Evolutionary conservation across 345 rosid species (phyloP), one percentile per base, ranked within the genome.

Genomic region (Rhodamnia rubescens): DNA sequence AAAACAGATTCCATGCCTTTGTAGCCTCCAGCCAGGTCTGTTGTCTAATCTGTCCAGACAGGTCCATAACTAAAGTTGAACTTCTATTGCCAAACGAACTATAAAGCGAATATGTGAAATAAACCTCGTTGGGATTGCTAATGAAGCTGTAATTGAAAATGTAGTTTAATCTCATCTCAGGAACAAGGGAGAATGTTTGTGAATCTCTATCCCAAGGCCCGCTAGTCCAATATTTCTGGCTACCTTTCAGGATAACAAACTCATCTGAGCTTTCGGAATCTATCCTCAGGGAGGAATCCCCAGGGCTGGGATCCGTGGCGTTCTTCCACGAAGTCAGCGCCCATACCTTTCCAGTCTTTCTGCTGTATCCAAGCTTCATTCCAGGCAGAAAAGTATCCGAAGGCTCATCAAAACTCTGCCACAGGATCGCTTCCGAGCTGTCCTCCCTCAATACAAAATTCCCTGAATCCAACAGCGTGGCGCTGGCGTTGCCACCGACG

Each of bases 321-420:
- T 18, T 49, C 11, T n/a, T 27, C 78, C 85, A 84, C 7, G 85
- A 29, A 0, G 80, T 84, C 11, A 84, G 80, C 40, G 20, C 32
- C 85, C 85, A 84, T 14, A 0, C 21, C 36, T 59, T 84, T 84
- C 47, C 27, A 11, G 85, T 59, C 80, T 44, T 47, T 8, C 50
- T 1, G 22, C 24, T 69, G 13, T 81, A 84, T 47, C 94, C 90
- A 85, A 44, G 87, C 53, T 90, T 92, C 94, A 91, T 92, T 54
- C 87, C 93, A 6, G 90, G 90, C 27, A 92, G 83, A 58, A 91
- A 24, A 24, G 90, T 91, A 83, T 90, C 88, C 1, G 90, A 87
- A 21, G 92, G 92, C 18, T 86, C 4, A 83, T 91, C 94, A 56
- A 92, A 92, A 83, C 96, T 93, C 86, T 93, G 92, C 96, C 96